phyloP scores from a whole-genome alignment of 805 yeast genomes.

The Debaryomyces tyrocola region DNA sequence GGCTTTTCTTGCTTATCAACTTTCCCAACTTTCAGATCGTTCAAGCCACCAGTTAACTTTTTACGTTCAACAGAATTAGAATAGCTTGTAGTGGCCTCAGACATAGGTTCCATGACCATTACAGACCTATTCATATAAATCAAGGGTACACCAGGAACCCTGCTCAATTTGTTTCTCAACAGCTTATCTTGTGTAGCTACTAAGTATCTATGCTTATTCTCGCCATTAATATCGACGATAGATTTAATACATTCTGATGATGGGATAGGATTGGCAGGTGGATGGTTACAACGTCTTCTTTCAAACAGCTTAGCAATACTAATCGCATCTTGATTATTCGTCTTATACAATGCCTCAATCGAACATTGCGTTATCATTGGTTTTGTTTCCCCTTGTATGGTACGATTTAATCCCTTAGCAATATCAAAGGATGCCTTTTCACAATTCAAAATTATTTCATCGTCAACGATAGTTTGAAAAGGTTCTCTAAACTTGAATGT shows the following conservation, averaged over 20 bases:
- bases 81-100: slow-evolving; percentile 56
- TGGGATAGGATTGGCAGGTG: slow-evolving; percentile 56
- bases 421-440: slow-evolving; percentile 71
- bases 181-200: slow-evolving; percentile 81
- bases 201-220: slow-evolving; percentile 86
- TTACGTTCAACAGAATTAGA: slow-evolving; percentile 53
- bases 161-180: slow-evolving; percentile 67
- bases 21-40: slow-evolving; percentile 60
- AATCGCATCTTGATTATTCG: slow-evolving; percentile 73
- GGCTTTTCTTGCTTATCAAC: slow-evolving; percentile 18
- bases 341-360: slow-evolving; percentile 77
- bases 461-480: slow-evolving; percentile 86
- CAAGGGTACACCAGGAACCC: slow-evolving; percentile 86
- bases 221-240: slow-evolving; percentile 67
- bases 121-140: slow-evolving; percentile 87
- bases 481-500: slow-evolving; percentile 93
- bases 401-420: slow-evolving; percentile 75
- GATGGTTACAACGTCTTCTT: slow-evolving; percentile 90
- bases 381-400: slow-evolving; percentile 82
- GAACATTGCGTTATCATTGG: slow-evolving; percentile 95
- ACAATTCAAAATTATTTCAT: slow-evolving; percentile 67
- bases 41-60: slow-evolving; percentile 78
- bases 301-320: slow-evolving; percentile 80
- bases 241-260: slow-evolving; percentile 77
- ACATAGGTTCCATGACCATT: slow-evolving; percentile 93